Evolutionary conservation across 1,284 basidiomycete species (phyloP), one percentile per base, ranked within the genome.

Genomic region (Apiotrichum akiyoshidainum): DNA sequence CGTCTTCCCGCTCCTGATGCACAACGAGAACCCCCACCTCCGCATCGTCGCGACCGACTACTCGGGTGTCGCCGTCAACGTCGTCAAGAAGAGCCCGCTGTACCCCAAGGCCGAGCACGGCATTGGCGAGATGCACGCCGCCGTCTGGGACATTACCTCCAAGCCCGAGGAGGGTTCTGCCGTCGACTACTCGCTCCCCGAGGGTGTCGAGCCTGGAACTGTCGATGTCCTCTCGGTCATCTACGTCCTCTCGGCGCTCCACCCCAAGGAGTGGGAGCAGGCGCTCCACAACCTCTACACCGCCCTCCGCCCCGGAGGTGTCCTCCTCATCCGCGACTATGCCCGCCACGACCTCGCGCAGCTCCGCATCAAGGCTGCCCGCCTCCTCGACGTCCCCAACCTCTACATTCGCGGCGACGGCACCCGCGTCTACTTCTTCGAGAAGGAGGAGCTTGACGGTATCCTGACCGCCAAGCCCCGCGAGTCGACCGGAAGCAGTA

Each of bases 331-430:
- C 62, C 86, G 96, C 8, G 96, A 99, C 75, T 99, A 99, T 71
- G 96, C 93, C 0, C 84, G 96, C 31, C 85, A 98, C 73, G 96
- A 99, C 74, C 84, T 92, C 52, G 89, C 93, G 1, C 95, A 99
- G 77, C 80, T 99, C 26, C 83, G 96, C 6, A 97, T 99, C 82
- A 95, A 92, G 76, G 83, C 85, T 19, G 86, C 88, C 2, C 83
- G 96, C 34, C 82, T 99, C 63, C 83, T 99, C 16, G 94, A 92
- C 71, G 90, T 92, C 62, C 92, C 95, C 52, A 94, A 95, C 73
- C 90, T 95, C 64, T 97, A 97, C 70, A 87, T 94, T 52, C 84
- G 95, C 49, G 95, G 95, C 1, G 95, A 99, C 77, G 95, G 94
- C 65, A 99, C 95, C 0, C 82, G 96, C 39, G 94, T 97, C 0